Evolutionary conservation across 441 rosid species (phyloP).

Genomic region (Manihot esculenta): DNA sequence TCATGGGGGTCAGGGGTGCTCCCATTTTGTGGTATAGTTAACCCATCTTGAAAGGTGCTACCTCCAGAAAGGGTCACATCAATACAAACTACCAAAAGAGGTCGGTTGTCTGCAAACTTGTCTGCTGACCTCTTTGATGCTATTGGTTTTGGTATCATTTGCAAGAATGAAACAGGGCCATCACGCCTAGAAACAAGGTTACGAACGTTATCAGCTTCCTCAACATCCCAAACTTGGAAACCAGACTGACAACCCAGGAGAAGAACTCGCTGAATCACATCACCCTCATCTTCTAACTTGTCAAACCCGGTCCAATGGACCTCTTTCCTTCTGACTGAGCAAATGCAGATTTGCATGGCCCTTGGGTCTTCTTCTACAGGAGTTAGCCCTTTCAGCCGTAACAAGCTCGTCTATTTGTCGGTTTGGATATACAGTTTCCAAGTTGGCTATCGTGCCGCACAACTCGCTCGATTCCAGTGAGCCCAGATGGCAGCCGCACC

Average conservation of each 20-base stretch:
- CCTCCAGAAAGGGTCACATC: conserved; percentile 48
- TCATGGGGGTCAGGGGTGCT: conserved; percentile 39
- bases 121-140: conserved; percentile 41
- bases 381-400: too few relatives aligned
- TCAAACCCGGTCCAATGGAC: conserved; percentile 96
- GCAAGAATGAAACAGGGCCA: conserved; percentile 76
- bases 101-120: conserved; percentile 53
- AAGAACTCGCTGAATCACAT: too few relatives aligned
- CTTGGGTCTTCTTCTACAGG: too few relatives aligned
- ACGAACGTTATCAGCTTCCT: conserved; percentile 76
- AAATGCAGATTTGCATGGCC: too few relatives aligned
- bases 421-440: too few relatives aligned
- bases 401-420: too few relatives aligned
- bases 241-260: conserved; percentile 81
- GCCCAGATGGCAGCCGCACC: too few relatives aligned
- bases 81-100: conserved; percentile 70
- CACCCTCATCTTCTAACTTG: conserved; percentile 63
- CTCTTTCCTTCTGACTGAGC: too few relatives aligned
- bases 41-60: conserved; percentile 39
- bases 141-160: conserved; percentile 52
- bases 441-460: too few relatives aligned
- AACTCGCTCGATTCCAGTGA: too few relatives aligned
- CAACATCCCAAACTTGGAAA: conserved; percentile 96
- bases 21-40: conserved; percentile 34
- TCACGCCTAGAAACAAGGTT: conserved; percentile 72